phyloP scores from a whole-genome alignment of 2,329 filamentous ascomycete species.

The Westerdykella sp. region DNA sequence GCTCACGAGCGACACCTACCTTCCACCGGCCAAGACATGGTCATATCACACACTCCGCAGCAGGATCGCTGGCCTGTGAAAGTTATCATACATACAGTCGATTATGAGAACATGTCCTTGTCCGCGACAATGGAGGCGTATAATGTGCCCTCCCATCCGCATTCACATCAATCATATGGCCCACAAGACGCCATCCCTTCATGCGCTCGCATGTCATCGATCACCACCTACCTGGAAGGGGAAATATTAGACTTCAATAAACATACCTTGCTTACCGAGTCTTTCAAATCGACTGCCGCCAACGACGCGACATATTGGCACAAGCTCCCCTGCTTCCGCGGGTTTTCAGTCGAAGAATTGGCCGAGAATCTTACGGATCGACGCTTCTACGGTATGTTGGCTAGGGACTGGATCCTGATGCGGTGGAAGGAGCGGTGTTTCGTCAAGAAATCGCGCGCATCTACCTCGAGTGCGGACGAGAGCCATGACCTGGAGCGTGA shows the following conservation, averaged over 20 bases:
- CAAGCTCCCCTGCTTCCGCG: constrained; percentile 42
- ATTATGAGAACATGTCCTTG: constrained; percentile 55
- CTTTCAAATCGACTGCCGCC: constrained; percentile 41
- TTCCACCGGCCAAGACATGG: constrained; percentile 11
- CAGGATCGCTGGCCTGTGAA: constrained; percentile 63
- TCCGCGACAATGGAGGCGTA: constrained; percentile 66
- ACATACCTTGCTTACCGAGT: constrained; percentile 48
- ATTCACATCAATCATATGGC: constrained; percentile 14
- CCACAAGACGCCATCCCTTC: not conserved
- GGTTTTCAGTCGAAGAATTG: constrained; percentile 37
- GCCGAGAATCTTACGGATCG: constrained; percentile 41
- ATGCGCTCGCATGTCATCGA: constrained; percentile 39
- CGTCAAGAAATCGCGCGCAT: constrained; percentile 18
- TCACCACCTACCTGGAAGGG: constrained; percentile 62
- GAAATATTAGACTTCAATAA: constrained; percentile 58
- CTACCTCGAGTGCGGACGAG: not conserved
- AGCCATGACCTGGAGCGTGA: constrained; percentile 1
- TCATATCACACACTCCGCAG: constrained; percentile 22
- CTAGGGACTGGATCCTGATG: constrained; percentile 50
- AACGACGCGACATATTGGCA: constrained; percentile 47
- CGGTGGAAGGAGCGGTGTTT: constrained; percentile 52
- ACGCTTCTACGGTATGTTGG: constrained; percentile 32
- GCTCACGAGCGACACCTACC: constrained; percentile 17
- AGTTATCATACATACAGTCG: constrained; percentile 58
- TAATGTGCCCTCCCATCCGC: constrained; percentile 52